These are phyloP conservation scores for Exophiala bonariae DNA, from an alignment of 2,329 filamentous ascomycete genomes.

Conservation along the genomic window DNA sequence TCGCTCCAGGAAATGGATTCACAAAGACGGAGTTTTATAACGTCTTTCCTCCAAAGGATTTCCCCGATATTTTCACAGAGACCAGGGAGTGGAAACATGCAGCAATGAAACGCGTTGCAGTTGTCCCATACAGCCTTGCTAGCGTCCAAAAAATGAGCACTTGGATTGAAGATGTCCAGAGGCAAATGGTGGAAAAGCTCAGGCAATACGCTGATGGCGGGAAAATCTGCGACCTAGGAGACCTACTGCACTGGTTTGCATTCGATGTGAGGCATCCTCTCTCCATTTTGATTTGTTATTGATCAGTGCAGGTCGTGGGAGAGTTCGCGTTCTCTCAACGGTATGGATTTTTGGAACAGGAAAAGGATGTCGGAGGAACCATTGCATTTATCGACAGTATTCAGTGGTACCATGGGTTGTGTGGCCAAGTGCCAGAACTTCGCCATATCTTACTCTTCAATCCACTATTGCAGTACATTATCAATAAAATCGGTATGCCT, in stretches of 20 bases:
- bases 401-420: conserved; percentile 28
- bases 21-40: conserved; percentile 54
- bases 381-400: conserved; percentile 53
- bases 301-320: conserved; percentile 18
- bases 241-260: conserved; percentile 34
- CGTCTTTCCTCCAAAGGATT: conserved; percentile 57
- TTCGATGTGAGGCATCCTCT: conserved; percentile 39
- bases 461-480: conserved; percentile 48
- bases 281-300: too few relatives aligned
- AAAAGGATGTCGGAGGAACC: conserved; percentile 49
- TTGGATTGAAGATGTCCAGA: conserved; percentile 22
- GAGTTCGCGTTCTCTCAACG: conserved; percentile 39
- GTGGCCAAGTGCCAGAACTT: conserved; percentile 39
- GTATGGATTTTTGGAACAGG: conserved; percentile 53
- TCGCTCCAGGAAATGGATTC: conserved; percentile 52
- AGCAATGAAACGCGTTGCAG: conserved; percentile 51
- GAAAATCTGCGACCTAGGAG: conserved; percentile 37
- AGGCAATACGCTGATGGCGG: conserved; percentile 37
- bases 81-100: conserved; percentile 55
- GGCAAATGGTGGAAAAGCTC: conserved; percentile 40
- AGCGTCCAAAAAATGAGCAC: conserved; percentile 24
- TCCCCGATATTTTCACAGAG: conserved; percentile 60
- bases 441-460: conserved; percentile 50
- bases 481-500: conserved; percentile 47
- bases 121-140: conserved; percentile 29